Conservation (phyloP, 202 grass and related monocot species). For the Panicum virgatum region DNA sequence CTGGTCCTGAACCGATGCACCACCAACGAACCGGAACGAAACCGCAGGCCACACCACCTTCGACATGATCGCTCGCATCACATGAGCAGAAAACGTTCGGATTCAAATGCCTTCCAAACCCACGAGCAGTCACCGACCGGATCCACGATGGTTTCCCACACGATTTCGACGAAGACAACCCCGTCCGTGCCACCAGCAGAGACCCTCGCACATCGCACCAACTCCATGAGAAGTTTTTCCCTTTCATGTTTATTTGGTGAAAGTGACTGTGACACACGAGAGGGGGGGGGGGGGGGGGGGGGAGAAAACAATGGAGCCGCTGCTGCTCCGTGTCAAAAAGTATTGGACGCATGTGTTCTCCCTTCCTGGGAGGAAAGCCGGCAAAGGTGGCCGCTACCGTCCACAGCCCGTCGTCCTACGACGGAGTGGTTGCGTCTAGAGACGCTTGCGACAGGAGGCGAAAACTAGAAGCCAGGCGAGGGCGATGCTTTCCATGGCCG, state of each 20-base stretch:
- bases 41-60: slow-evolving; percentile 27
- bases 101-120: slow-evolving; percentile 11
- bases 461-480: slow-evolving; percentile 39
- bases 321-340: background rate
- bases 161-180: background rate
- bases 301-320: background rate
- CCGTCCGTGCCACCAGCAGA: background rate
- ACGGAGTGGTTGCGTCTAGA: slow-evolving; percentile 37
- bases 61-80: slow-evolving; percentile 3
- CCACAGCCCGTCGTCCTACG: background rate
- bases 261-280: background rate
- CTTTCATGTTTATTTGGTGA: background rate
- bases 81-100: background rate
- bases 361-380: slow-evolving; percentile 14
- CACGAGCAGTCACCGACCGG: background rate
- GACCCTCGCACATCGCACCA: slow-evolving; percentile 44
- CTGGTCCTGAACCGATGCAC: slow-evolving; percentile 45
- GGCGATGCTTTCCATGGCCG: slow-evolving; percentile 55
- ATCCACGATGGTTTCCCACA: slow-evolving; percentile 35
- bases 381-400: background rate
- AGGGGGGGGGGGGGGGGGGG: too few relatives aligned
- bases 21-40: slow-evolving; percentile 37
- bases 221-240: background rate
- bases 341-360: background rate
- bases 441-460: slow-evolving; percentile 23